phyloP scores from a whole-genome alignment of 768 basidiomycete species.

The Amanita jacksonii region DNA sequence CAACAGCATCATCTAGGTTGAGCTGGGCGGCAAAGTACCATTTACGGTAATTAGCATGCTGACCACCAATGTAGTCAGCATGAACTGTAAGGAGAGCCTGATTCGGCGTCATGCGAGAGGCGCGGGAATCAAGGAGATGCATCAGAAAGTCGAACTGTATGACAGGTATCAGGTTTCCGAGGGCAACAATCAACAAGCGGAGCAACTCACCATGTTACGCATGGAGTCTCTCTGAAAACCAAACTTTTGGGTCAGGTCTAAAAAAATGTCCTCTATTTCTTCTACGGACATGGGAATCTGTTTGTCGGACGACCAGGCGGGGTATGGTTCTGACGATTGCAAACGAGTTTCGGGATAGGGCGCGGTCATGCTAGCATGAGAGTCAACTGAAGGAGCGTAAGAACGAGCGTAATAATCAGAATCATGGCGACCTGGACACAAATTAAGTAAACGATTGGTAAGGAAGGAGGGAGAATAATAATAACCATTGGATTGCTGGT shows the following conservation, averaged over 20 bases:
- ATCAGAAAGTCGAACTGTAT: slow-evolving; percentile 91
- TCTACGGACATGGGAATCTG: slow-evolving; percentile 96
- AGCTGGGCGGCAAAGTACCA: slow-evolving; percentile 99
- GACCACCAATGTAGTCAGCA: slow-evolving; percentile 98
- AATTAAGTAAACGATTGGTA: slow-evolving; percentile 7
- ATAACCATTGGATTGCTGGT: slow-evolving; percentile 23
- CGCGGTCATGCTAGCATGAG: slow-evolving; percentile 50
- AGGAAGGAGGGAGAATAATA: not conserved
- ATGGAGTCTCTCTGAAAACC: slow-evolving; percentile 95
- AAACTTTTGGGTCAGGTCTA: slow-evolving; percentile 97
- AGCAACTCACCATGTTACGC: slow-evolving; percentile 74
- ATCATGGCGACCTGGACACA: slow-evolving; percentile 19
- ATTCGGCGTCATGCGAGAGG: slow-evolving; percentile 96
- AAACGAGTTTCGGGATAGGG: slow-evolving; percentile 50
- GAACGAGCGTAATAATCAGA: slow-evolving; percentile 30
- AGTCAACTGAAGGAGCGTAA: slow-evolving; percentile 50
- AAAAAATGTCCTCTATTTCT: slow-evolving; percentile 97
- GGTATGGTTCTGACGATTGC: slow-evolving; percentile 63
- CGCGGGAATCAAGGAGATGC: slow-evolving; percentile 94
- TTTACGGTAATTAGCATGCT: slow-evolving; percentile 98
- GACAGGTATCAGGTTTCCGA: slow-evolving; percentile 6
- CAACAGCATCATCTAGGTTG: slow-evolving; percentile 97
- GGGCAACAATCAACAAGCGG: slow-evolving; percentile 8
- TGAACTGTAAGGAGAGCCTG: slow-evolving; percentile 95
- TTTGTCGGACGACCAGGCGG: slow-evolving; percentile 89